These are phyloP conservation scores for Claviceps africana DNA, from an alignment of 2,329 filamentous ascomycete species.

Conservation along the genomic window DNA sequence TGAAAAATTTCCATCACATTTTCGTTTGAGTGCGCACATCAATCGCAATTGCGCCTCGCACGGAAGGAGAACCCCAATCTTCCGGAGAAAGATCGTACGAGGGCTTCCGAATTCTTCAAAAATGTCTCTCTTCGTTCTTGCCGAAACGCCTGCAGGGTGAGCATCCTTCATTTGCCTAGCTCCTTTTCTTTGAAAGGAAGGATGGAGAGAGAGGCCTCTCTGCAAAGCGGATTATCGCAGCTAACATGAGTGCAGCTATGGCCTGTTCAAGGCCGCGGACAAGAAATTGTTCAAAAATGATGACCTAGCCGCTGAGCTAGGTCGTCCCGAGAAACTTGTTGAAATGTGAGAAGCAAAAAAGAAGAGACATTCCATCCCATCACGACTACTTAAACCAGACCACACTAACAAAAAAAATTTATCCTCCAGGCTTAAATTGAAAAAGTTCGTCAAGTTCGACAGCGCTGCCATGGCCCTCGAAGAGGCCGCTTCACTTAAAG, in stretches of 20 bases:
- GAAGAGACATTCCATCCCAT: not conserved
- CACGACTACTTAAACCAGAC: not conserved
- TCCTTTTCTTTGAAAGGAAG: not conserved
- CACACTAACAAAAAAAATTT: not conserved
- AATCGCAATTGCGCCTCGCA: conserved; percentile 22
- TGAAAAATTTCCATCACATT: conserved; percentile 30
- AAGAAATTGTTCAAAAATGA: conserved; percentile 93
- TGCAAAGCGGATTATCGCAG: not conserved
- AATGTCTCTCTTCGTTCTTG: conserved; percentile 86
- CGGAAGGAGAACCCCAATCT: conserved; percentile 21
- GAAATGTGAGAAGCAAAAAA: conserved; percentile 54
- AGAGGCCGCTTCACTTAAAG: conserved; percentile 76
- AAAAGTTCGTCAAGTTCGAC: conserved; percentile 95
- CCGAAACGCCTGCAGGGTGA: conserved; percentile 76
- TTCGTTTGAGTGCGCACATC: conserved; percentile 21
- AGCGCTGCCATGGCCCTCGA: conserved; percentile 81
- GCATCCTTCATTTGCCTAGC: conserved; percentile 15
- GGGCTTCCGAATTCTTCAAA: conserved; percentile 22
- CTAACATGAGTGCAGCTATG: conserved; percentile 55
- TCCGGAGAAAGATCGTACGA: conserved; percentile 17
- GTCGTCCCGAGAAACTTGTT: conserved; percentile 70
- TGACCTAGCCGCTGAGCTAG: conserved; percentile 59
- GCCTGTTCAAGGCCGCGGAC: conserved; percentile 95
- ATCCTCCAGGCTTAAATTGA: conserved; percentile 64
- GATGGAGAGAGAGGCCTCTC: not conserved